Evolutionary conservation across 75 land plant species (phyloP).

Genomic region (Pinus albicaulis): DNA sequence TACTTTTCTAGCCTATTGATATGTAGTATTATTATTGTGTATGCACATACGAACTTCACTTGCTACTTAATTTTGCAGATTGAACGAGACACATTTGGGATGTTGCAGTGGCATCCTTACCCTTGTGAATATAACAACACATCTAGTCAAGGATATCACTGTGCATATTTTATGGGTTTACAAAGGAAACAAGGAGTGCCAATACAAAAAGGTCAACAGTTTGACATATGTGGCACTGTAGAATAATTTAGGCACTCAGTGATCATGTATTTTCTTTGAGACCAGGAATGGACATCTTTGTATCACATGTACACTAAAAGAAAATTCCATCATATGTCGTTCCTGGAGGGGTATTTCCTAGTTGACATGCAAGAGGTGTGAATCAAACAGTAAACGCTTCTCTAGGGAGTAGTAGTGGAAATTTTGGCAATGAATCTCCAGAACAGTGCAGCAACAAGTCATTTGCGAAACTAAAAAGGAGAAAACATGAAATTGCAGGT

Average conservation of each 20-base stretch:
- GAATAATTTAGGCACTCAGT: conserved; percentile 45
- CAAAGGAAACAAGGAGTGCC: conserved; percentile 45
- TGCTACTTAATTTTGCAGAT: conserved; percentile 10
- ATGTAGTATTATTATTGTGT: background rate
- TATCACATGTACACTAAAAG: conserved; percentile 41
- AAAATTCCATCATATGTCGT: conserved; percentile 48
- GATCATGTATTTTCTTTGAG: conserved; percentile 28
- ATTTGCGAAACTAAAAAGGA: conserved; percentile 16
- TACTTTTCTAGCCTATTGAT: background rate
- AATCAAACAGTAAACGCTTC: background rate
- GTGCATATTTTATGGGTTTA: conserved; percentile 50
- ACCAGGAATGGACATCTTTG: conserved; percentile 40
- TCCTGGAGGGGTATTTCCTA: conserved; percentile 32
- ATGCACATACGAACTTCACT: too few species aligned
- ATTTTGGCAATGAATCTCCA: conserved; percentile 1
- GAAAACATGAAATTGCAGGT: conserved; percentile 9
- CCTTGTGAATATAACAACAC: conserved; percentile 30
- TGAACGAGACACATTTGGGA: conserved; percentile 39
- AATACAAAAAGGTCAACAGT: conserved; percentile 36
- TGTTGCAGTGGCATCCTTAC: conserved; percentile 42
- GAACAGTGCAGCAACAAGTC: conserved; percentile 1
- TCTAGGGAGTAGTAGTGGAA: background rate
- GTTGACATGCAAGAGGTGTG: conserved; percentile 2
- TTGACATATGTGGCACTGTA: conserved; percentile 41
- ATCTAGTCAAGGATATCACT: conserved; percentile 19